Base-by-base conservation (phyloP, 345 rosid species). In the Raphanus raphanistrum region DNA sequence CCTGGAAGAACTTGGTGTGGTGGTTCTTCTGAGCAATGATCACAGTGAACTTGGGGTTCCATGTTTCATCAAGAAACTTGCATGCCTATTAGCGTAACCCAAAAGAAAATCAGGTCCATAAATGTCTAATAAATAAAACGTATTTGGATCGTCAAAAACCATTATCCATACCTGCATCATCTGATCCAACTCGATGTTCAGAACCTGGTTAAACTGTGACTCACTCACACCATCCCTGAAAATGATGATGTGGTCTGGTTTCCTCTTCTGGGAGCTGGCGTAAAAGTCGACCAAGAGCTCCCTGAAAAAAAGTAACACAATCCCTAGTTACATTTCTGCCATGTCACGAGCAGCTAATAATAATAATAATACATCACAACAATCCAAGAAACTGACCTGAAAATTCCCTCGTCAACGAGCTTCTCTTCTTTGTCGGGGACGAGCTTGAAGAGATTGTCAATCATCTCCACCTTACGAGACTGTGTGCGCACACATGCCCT, bases 201-300 rank as follows among this genome's bases (percentile, higher is more conserved):
- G 75, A 60, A 94, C 97, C 76, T 92, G 98, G 64, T 83, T 90
- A 80, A 94, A 94, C 45, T 94, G 96, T 0, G 98, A 92, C 78
- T 90, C 98, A n/a, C 98, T 92, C 12, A 90, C 98, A 11, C 98
- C 98, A 77, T 94, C 98, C 95, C 98, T 92, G 85, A 94, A 94
- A 59, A 94, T 92, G 68, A 94, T 83, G 27, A 92, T 88, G 77
- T 90, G 98, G 0, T 90, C 94, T 15, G 97, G 98, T 80, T 92
- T 94, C 71, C 94, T 86, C 75, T 84, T 80, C 59, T 84, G 85
- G 2, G 97, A 94, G 75, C 90, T 92, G 0, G 63, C 7, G 76
- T 90, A 89, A 41, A 94, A 94, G 84, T 94, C 98, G 48, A 90
- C 7, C 26, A 94, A 82, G 26, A 84, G 84, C 81, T 94, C 98